phyloP scores from a whole-genome alignment of 192 early-diverging fungal genomes.

The Podila clonocystis region DNA sequence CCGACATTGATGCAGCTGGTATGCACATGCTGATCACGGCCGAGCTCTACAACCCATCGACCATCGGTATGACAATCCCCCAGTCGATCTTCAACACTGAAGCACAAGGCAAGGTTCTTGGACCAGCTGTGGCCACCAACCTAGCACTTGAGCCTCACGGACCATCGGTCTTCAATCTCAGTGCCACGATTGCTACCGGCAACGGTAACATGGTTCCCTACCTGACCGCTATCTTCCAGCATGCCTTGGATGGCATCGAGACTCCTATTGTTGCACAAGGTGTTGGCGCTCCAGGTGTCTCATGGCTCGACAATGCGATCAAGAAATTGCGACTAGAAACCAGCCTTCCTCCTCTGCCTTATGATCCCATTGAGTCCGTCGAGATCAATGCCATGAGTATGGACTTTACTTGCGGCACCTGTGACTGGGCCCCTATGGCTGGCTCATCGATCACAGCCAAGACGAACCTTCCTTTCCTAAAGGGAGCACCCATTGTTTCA shows the following conservation, averaged over 20 bases:
- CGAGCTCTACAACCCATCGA: no score
- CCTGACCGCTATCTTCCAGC: constrained; percentile 14
- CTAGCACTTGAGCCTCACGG: constrained; percentile 10
- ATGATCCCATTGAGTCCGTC: constrained; percentile 52
- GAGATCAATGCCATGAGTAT: constrained; percentile 58
- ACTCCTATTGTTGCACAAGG: constrained; percentile 13
- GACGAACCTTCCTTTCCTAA: no score
- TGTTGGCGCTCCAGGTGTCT: constrained; percentile 27
- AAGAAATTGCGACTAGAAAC: constrained; percentile 8
- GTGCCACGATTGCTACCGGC: constrained; percentile 11
- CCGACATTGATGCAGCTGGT: no score
- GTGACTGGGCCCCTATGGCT: constrained; percentile 53
- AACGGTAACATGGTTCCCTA: constrained; percentile 3
- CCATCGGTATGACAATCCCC: no score
- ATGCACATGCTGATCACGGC: no score
- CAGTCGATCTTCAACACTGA: constrained; percentile 31
- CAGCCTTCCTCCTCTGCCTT: constrained; percentile 7
- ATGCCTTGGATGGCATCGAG: constrained; percentile 17
- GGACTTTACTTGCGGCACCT: constrained; percentile 34
- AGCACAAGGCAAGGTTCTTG: constrained; percentile 15
- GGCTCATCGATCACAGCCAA: constrained; percentile 52
- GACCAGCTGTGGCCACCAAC: constrained; percentile 6
- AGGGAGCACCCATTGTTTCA: constrained; percentile 57
- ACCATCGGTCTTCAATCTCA: constrained; percentile 10
- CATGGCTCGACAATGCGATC: constrained; percentile 43